These are phyloP conservation scores for Ogataea trehalophila DNA, from an alignment of 805 yeast species.

Conservation along the genomic window DNA sequence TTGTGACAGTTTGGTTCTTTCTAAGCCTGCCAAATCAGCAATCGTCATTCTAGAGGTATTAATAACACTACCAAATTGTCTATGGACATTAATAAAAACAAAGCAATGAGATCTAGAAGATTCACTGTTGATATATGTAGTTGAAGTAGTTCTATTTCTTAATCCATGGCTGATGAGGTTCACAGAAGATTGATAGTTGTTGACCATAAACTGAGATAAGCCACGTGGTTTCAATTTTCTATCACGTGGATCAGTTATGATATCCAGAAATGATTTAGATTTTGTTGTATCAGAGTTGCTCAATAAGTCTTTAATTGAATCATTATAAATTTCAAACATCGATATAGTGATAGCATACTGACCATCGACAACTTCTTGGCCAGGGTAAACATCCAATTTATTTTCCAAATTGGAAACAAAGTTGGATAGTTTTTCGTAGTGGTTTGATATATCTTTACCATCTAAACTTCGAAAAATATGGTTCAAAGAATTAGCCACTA, in stretches of 20 bases:
- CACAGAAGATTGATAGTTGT: constrained; percentile 34
- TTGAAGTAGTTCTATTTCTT: constrained; percentile 32
- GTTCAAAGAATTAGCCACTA: constrained; percentile 16
- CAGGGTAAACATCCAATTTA: background rate
- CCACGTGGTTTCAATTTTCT: constrained; percentile 41
- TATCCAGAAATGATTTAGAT: constrained; percentile 32
- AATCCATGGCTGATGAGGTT: constrained; percentile 36
- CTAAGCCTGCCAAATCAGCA: constrained; percentile 50
- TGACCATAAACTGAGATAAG: constrained; percentile 36
- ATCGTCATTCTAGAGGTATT: constrained; percentile 38
- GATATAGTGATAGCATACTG: constrained; percentile 40
- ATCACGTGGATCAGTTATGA: constrained; percentile 38
- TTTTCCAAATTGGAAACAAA: constrained; percentile 13
- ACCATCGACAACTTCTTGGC: constrained; percentile 2
- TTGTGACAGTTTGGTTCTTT: constrained; percentile 42
- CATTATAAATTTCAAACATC: constrained; percentile 50
- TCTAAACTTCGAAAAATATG: constrained; percentile 20
- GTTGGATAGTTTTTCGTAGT: constrained; percentile 4
- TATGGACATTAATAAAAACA: constrained; percentile 35
- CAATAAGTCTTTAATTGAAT: constrained; percentile 37
- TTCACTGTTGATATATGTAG: constrained; percentile 39
- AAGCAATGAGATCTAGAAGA: constrained; percentile 54
- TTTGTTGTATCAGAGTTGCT: constrained; percentile 17
- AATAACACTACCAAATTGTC: constrained; percentile 18
- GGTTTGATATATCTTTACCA: constrained; percentile 5